These are phyloP conservation scores for Curvularia verruculosa DNA, from an alignment of 2,329 filamentous ascomycete species.

Conservation along the genomic window DNA sequence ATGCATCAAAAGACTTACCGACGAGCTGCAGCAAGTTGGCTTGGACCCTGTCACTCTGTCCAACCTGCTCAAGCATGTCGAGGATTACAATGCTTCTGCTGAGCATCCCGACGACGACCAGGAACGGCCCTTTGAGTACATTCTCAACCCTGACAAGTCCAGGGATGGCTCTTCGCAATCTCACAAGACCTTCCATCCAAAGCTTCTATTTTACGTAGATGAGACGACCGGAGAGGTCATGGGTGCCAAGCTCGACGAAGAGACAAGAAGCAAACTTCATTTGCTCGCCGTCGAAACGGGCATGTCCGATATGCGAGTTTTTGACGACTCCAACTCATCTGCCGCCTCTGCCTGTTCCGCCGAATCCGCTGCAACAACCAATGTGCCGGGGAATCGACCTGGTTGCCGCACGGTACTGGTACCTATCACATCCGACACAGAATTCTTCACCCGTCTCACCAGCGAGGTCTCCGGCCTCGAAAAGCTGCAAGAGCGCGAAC, in stretches of 20 bases:
- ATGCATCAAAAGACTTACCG: slow-evolving; percentile 79
- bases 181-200: slow-evolving; percentile 62
- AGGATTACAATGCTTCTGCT: slow-evolving; percentile 43
- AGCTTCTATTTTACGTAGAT: slow-evolving; percentile 72
- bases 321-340: slow-evolving; percentile 34
- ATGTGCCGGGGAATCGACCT: slow-evolving; percentile 15
- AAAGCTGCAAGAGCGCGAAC: slow-evolving; percentile 69
- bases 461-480: slow-evolving; percentile 73
- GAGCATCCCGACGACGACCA: slow-evolving; percentile 27
- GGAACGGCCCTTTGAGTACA: slow-evolving; percentile 47
- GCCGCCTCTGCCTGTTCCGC: slow-evolving; percentile 7
- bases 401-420: slow-evolving; percentile 67
- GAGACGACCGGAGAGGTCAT: slow-evolving; percentile 69
- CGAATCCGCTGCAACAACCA: neutral
- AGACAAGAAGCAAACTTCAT: slow-evolving; percentile 68
- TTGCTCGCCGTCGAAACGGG: slow-evolving; percentile 61
- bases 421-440: slow-evolving; percentile 74
- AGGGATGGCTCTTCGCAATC: slow-evolving; percentile 13
- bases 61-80: slow-evolving; percentile 62
- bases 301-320: slow-evolving; percentile 48
- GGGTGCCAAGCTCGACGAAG: slow-evolving; percentile 69
- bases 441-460: slow-evolving; percentile 80
- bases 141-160: slow-evolving; percentile 31
- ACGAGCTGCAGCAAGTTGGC: slow-evolving; percentile 72
- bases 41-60: slow-evolving; percentile 74